These are phyloP conservation scores for Talaromyces proteolyticus DNA, from an alignment of 495 filamentous ascomycete genomes.

Conservation along the genomic window DNA sequence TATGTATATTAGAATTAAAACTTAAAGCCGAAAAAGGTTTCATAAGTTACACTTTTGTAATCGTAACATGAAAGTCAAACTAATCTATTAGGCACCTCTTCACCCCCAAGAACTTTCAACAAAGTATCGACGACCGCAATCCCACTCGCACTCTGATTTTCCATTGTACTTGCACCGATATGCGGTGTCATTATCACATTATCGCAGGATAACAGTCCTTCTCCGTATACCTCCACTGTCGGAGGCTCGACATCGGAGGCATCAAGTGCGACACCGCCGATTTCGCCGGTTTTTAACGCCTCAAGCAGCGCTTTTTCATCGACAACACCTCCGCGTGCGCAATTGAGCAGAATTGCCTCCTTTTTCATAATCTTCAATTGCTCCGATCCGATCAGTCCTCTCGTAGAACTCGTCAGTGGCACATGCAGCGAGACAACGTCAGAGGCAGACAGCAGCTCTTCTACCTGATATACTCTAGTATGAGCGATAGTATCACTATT, in stretches of 20 bases:
- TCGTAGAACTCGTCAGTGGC: neutral
- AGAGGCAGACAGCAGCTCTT: neutral
- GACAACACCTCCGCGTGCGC: constrained; percentile 52
- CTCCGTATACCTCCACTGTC: constrained; percentile 10
- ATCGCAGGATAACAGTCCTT: neutral
- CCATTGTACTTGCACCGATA: neutral
- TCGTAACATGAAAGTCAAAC: neutral
- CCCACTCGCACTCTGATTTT: neutral
- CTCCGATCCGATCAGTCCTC: constrained; percentile 26
- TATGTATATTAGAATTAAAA: too few species aligned
- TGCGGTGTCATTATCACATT: constrained; percentile 8
- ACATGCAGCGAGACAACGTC: neutral
- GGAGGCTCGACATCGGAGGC: constrained; percentile 46
- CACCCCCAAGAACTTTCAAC: neutral
- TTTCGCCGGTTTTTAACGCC: constrained; percentile 35
- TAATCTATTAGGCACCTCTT: neutral
- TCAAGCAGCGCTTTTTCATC: constrained; percentile 43
- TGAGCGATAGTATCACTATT: neutral
- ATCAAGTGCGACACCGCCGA: constrained; percentile 49
- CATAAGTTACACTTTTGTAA: too few species aligned
- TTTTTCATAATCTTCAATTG: constrained; percentile 46
- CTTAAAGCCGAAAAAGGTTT: too few species aligned
- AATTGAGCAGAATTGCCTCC: constrained; percentile 48
- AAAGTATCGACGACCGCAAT: neutral
- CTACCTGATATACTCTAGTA: neutral